A percentile compares a stretch with the other conserved stretches of the same genome.
These are phyloP conservation scores for Ophiorrhiza pumila DNA, from an alignment of 257 asterid species.

Conservation along the genomic window DNA sequence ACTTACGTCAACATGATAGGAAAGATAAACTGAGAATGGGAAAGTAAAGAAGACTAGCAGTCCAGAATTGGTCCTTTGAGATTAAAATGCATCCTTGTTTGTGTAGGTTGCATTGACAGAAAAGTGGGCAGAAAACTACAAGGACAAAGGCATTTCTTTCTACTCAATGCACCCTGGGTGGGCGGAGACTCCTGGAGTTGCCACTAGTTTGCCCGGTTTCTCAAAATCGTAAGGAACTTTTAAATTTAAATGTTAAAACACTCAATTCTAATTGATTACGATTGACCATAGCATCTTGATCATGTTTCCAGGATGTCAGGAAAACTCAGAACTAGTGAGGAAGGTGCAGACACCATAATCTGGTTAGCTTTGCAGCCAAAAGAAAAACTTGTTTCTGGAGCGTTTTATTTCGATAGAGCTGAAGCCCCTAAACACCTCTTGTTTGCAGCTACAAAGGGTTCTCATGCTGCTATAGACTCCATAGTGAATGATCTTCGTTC, in stretches of 20 bases:
- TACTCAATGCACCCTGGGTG: conserved; percentile 99
- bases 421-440: conserved; percentile 81
- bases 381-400: conserved; percentile 65
- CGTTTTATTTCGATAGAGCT: conserved; percentile 73
- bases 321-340: conserved; percentile 74
- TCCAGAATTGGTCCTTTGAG: not conserved
- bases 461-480: conserved; percentile 60
- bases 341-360: conserved; percentile 81
- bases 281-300: conserved; percentile 4
- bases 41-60: no score
- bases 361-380: conserved; percentile 90
- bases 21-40: not conserved
- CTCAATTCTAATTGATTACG: not conserved
- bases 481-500: conserved; percentile 42
- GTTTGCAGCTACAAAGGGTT: conserved; percentile 56
- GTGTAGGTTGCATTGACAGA: conserved; percentile 81
- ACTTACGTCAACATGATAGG: not conserved
- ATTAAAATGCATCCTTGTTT: not conserved
- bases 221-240: conserved; percentile 48
- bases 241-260: no score
- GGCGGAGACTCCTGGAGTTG: conserved; percentile 98
- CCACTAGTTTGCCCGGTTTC: conserved; percentile 68
- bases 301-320: conserved; percentile 54
- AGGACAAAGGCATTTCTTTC: conserved; percentile 64
- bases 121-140: conserved; percentile 75